phyloP scores from a whole-genome alignment of 1,139 yeast species.

The Nadsonia commutata region DNA sequence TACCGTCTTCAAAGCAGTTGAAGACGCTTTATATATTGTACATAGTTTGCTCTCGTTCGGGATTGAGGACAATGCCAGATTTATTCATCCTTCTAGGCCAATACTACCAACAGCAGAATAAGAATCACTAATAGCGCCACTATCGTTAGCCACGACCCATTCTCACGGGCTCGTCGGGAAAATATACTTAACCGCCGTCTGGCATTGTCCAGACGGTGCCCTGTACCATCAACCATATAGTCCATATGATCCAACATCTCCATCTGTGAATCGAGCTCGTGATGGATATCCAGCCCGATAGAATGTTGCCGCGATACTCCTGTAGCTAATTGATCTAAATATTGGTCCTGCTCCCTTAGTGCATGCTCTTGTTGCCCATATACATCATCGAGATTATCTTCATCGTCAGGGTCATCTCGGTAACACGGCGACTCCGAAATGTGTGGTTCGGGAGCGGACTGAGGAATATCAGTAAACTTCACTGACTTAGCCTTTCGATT shows the following conservation, averaged over 20 bases:
- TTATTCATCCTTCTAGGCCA: too few relatives aligned
- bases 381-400: conserved; percentile 18
- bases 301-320: conserved; percentile 53
- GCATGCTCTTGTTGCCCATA: conserved; percentile 59
- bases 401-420: conserved; percentile 27
- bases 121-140: conserved; percentile 45
- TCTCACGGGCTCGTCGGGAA: conserved; percentile 43
- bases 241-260: conserved; percentile 61
- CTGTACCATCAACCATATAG: conserved; percentile 43
- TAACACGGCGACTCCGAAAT: conserved; percentile 27
- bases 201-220: conserved; percentile 39
- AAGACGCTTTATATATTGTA: too few relatives aligned
- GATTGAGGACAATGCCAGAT: too few relatives aligned
- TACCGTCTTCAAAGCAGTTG: too few relatives aligned
- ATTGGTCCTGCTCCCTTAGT: conserved; percentile 44
- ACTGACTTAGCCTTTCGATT: too few relatives aligned
- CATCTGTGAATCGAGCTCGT: conserved; percentile 55
- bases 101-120: conserved; percentile 41
- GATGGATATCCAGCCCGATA: conserved; percentile 49
- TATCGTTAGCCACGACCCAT: conserved; percentile 62
- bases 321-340: conserved; percentile 40
- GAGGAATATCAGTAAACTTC: not conserved
- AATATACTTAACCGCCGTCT: conserved; percentile 39
- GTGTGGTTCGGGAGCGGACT: conserved; percentile 8
- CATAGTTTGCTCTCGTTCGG: conserved; percentile 2